Evolutionary conservation across 768 basidiomycete species (phyloP).

Genomic region (Coprinopsis cinerea): DNA sequence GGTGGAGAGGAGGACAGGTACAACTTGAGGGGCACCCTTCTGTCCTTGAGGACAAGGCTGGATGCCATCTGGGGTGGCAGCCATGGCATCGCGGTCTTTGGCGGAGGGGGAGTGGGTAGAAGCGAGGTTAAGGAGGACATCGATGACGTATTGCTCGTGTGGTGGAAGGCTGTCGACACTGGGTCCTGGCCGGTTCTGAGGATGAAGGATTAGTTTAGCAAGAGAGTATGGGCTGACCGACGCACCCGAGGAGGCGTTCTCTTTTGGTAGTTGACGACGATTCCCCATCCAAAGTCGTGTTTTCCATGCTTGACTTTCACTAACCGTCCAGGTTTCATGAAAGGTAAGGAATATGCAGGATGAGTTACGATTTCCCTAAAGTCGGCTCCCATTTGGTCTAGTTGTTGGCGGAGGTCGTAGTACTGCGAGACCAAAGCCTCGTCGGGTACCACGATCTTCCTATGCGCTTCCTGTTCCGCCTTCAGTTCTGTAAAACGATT

Average conservation of each 20-base stretch:
- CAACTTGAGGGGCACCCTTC: constrained; percentile 78
- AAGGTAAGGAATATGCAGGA: constrained; percentile 90
- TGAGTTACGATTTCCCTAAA: constrained; percentile 92
- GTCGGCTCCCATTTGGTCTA: constrained; percentile 84
- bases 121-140: constrained; percentile 83
- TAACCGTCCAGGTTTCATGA: constrained; percentile 88
- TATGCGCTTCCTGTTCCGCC: constrained; percentile 61
- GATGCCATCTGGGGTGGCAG: constrained; percentile 62
- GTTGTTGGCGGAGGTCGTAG: constrained; percentile 88
- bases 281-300: constrained; percentile 94
- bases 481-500: constrained; percentile 57
- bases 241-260: constrained; percentile 73
- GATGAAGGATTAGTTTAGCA: background rate
- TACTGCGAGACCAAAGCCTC: constrained; percentile 84
- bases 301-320: constrained; percentile 85
- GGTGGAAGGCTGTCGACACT: constrained; percentile 66
- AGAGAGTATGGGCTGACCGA: background rate
- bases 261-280: constrained; percentile 89
- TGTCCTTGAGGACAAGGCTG: constrained; percentile 66
- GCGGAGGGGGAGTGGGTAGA: constrained; percentile 46
- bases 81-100: constrained; percentile 50
- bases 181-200: constrained; percentile 60
- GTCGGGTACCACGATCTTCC: constrained; percentile 68
- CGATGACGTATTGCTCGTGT: constrained; percentile 89
- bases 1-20: constrained; percentile 84